Percentiles rank a stretch among this genome's conserved stretches.
These are phyloP conservation scores for Allium sativum DNA, from an alignment of 106 monocot genomes.

Conservation along the genomic window DNA sequence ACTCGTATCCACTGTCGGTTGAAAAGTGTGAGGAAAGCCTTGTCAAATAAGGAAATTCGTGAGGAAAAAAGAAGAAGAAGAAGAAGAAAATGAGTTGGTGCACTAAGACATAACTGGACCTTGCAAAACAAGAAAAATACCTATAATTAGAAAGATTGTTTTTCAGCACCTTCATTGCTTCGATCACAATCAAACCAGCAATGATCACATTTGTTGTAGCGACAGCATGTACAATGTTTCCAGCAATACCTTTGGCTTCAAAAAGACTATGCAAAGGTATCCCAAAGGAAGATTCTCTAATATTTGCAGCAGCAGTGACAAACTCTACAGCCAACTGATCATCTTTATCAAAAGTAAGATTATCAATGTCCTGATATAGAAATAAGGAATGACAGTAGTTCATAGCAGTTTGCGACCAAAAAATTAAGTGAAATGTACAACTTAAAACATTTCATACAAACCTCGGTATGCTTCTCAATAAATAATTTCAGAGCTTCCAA, in stretches of 20 bases:
- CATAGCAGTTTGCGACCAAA: not conserved
- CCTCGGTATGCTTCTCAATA: conserved; percentile 67
- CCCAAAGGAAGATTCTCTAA: conserved; percentile 87
- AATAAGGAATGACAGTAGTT: not conserved
- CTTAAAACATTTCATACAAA: not conserved
- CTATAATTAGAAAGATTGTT: not conserved
- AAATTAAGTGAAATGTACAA: not conserved
- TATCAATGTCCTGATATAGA: conserved; percentile 69
- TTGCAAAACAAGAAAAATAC: too few relatives aligned
- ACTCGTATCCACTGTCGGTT: too few relatives aligned
- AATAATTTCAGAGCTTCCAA: conserved; percentile 78
- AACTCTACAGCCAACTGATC: conserved; percentile 94
- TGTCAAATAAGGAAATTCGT: too few relatives aligned
- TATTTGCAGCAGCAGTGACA: conserved; percentile 97
- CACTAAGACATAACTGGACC: too few relatives aligned
- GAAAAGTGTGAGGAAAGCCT: too few relatives aligned
- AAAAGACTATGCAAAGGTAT: conserved; percentile 94
- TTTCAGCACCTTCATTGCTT: conserved; percentile 82
- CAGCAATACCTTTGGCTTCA: conserved; percentile 98
- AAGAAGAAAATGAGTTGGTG: too few relatives aligned
- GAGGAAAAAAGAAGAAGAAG: too few relatives aligned
- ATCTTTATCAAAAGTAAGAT: conserved; percentile 86
- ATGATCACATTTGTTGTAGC: conserved; percentile 98
- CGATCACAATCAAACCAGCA: conserved; percentile 93
- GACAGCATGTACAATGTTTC: conserved; percentile 99